Base-by-base conservation (phyloP, 192 early-diverging fungal species). In the Funneliformis geosporum region DNA sequence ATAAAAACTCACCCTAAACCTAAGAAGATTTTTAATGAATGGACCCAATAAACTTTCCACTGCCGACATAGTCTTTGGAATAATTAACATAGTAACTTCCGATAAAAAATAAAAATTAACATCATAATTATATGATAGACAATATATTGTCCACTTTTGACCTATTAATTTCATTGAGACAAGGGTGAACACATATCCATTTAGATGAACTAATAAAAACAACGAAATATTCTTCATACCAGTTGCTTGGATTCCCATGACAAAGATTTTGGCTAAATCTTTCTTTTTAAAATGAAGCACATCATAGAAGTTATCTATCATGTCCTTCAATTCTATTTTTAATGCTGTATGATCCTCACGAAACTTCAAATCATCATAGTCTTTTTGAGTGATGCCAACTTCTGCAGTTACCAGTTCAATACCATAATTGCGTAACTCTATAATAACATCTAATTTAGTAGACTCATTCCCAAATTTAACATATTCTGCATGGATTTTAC, bases 241-340 rank as follows among this genome's bases (percentile, higher is more conserved):
- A 33, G 25, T 55, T 16, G 9, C 33, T 61, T 75, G 59, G 7
- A 75, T 61, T 75, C 73, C 60, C 0, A 75, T 62, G 8, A 28
- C 21, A 75, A 62, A 75, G 14, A 75, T 75, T 25, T 46, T 28
- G 5, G 50, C n/a, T 21, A 61, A 40, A 62, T 75, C 60, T n/a
- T 75, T n/a, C 8, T 75, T 75, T 43, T 18, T 61, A 39, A 75
- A 75, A 61, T 75, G 39, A 61, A 75, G 60, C 38, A 10, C n/a
- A 75, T 75, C 60, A 75, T 55, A 14, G 21, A 75, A 75, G 4
- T 75, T 42, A 27, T 75, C 73, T 40, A 75, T 7, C 60, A 75
- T 62, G 21, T 62, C 59, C 21, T 75, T 75, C 10, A 75, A 10
- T 61, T 75, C 73, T 39, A 75, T 75, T 75, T 75, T 75, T 21